These are phyloP conservation scores for Calonectria ilicicola DNA, from an alignment of 2,329 filamentous ascomycete species.

Conservation along the genomic window DNA sequence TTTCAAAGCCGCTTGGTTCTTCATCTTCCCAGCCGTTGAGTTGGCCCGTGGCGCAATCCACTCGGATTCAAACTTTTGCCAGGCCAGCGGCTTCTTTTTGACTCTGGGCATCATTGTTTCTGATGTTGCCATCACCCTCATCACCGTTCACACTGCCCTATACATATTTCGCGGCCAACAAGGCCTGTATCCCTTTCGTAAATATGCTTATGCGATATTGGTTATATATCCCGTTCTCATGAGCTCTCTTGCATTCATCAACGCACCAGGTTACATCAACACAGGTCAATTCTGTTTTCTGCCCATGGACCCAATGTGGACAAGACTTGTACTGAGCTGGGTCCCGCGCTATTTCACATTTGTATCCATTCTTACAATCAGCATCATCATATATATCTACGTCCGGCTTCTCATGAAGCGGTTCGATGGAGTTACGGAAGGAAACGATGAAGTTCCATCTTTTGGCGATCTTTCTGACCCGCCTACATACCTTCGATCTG, in stretches of 20 bases:
- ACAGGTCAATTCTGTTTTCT: conserved; percentile 78
- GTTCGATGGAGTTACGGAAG: conserved; percentile 44
- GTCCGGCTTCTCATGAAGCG: conserved; percentile 61
- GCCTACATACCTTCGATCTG: conserved; percentile 19
- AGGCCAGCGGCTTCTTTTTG: conserved; percentile 76
- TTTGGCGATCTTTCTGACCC: conserved; percentile 24
- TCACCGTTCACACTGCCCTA: conserved; percentile 78
- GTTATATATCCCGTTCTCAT: conserved; percentile 69
- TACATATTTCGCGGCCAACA: conserved; percentile 75
- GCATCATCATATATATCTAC: conserved; percentile 77
- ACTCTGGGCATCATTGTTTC: conserved; percentile 75
- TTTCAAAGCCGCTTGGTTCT: conserved; percentile 76
- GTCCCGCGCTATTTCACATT: conserved; percentile 79
- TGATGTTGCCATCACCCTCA: conserved; percentile 78
- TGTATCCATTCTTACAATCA: conserved; percentile 71
- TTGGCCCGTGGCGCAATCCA: conserved; percentile 63
- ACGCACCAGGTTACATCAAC: conserved; percentile 68
- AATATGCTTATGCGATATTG: conserved; percentile 68
- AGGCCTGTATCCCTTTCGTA: conserved; percentile 77
- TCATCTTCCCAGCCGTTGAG: conserved; percentile 72
- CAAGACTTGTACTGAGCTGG: conserved; percentile 76
- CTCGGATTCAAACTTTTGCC: conserved; percentile 70
- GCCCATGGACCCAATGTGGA: conserved; percentile 76
- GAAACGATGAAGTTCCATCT: conserved; percentile 23
- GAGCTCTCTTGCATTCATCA: conserved; percentile 73